A percentile compares a stretch with the other conserved stretches of the same genome.
These are phyloP conservation scores for Melampsora larici-populina DNA, from an alignment of 1,284 basidiomycete genomes.

Conservation along the genomic window DNA sequence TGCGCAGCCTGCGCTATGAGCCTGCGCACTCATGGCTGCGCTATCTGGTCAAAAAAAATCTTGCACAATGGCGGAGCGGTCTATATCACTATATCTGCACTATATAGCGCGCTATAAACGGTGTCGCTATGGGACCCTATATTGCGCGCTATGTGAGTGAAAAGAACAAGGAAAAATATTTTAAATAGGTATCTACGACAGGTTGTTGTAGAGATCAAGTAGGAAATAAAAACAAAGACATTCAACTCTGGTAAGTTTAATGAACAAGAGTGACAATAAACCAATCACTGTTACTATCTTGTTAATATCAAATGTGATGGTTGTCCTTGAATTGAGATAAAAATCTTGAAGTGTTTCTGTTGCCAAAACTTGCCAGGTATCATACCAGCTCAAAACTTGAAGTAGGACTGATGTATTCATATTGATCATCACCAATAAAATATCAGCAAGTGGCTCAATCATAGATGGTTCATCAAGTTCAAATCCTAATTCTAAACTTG, in stretches of 20 bases:
- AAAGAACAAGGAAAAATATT: no score
- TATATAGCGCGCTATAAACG: no score
- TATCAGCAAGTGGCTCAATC: constrained; percentile 10
- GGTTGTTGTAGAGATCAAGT: no score
- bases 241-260: constrained; percentile 26
- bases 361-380: not conserved
- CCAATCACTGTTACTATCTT: constrained; percentile 31
- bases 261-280: constrained; percentile 16
- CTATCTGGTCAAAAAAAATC: no score
- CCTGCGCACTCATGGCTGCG: no score
- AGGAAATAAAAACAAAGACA: no score
- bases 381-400: constrained; percentile 19
- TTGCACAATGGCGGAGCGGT: no score
- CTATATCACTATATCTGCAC: no score
- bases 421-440: constrained; percentile 4
- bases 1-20: no score
- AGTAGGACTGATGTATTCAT: constrained; percentile 11
- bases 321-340: not conserved
- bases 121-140: no score
- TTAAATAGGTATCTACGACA: no score
- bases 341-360: not conserved
- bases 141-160: no score
- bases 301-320: not conserved
- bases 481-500: constrained; percentile 20
- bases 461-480: constrained; percentile 23